A percentile compares a stretch with the other conserved stretches of the same genome.
phyloP scores from a whole-genome alignment of 1,139 yeast species.

The Entelexis sorbosivorans region DNA sequence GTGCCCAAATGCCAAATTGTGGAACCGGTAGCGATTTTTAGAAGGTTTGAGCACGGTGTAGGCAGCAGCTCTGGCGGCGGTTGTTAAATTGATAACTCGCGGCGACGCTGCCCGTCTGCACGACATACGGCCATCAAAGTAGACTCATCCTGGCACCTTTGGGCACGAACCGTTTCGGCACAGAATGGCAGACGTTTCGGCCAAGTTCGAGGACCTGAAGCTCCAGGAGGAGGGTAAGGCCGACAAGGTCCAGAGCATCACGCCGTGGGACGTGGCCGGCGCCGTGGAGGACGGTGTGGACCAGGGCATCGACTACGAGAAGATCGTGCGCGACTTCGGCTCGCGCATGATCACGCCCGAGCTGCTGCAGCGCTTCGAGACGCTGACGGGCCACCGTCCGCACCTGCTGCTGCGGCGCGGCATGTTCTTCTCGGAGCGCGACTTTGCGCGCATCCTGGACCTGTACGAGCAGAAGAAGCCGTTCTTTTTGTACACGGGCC shows the following conservation, averaged over 20 bases:
- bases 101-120: not conserved
- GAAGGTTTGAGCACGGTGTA: too few relatives aligned
- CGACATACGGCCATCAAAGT: not conserved
- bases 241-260: conserved; percentile 44
- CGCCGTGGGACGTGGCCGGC: conserved; percentile 99
- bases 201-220: conserved; percentile 16
- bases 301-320: conserved; percentile 83
- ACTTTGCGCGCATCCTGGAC: conserved; percentile 66
- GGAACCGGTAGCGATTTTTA: too few relatives aligned
- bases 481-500: conserved; percentile 90
- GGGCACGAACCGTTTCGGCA: not conserved
- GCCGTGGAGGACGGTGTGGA: conserved; percentile 81
- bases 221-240: conserved; percentile 7
- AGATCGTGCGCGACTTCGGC: conserved; percentile 78
- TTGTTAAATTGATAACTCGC: too few relatives aligned
- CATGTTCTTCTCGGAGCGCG: conserved; percentile 86
- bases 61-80: too few relatives aligned
- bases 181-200: conserved; percentile 17
- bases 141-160: not conserved
- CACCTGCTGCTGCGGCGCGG: conserved; percentile 89
- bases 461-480: conserved; percentile 91
- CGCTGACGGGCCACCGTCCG: conserved; percentile 83
- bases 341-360: conserved; percentile 63
- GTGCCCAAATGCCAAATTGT: too few relatives aligned
- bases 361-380: conserved; percentile 61